Evolutionary conservation across 164 flowering plant genomes (phyloP).

Genomic region (Cinnamomum micranthum): DNA sequence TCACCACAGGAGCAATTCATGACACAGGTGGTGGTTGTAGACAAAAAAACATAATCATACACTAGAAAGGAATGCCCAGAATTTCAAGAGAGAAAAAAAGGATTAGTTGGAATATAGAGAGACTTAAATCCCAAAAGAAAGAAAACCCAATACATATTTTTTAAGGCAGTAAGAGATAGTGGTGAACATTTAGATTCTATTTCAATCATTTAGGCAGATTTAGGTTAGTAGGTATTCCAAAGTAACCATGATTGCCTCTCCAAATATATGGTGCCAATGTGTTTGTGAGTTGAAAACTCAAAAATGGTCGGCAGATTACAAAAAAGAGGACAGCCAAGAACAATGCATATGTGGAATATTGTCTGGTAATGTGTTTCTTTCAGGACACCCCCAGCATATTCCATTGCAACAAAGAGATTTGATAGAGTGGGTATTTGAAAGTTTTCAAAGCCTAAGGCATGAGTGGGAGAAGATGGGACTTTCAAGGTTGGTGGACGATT

Average conservation of each 20-base stretch:
- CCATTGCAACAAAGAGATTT: background rate
- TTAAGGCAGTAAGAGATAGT: background rate
- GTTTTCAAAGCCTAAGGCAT: background rate
- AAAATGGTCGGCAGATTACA: background rate
- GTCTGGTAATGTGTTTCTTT: constrained; percentile 1
- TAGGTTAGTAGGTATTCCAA: background rate
- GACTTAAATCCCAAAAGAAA: no score
- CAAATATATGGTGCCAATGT: background rate
- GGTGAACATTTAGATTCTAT: background rate
- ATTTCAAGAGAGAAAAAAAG: no score
- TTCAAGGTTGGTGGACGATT: constrained; percentile 17
- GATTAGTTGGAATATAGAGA: no score
- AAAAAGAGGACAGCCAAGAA: background rate
- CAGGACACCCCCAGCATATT: constrained; percentile 3
- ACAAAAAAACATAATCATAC: no score
- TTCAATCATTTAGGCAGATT: background rate
- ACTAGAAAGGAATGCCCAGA: no score
- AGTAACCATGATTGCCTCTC: background rate
- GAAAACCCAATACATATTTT: no score
- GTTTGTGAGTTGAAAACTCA: background rate
- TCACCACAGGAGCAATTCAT: no score
- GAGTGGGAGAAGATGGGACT: constrained; percentile 2
- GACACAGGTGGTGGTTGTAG: no score
- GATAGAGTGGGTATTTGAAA: background rate
- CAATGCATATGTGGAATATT: background rate